Conservation (phyloP, 2,329 filamentous ascomycete species). For the Alternaria rosae region DNA sequence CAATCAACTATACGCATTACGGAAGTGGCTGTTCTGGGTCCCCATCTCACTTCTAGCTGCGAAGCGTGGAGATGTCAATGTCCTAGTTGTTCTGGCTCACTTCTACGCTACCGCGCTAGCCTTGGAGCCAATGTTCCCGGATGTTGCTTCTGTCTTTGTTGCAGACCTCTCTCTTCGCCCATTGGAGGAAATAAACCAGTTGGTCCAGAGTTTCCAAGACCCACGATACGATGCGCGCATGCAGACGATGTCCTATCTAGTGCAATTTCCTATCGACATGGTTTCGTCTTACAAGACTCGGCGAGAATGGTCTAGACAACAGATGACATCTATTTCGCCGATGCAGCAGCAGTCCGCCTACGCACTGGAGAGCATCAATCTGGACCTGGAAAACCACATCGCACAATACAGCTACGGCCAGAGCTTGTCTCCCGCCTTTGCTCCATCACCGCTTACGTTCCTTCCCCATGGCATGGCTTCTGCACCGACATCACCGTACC, state of each 20-base stretch:
- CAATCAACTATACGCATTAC: conserved; percentile 83
- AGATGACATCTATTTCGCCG: conserved; percentile 41
- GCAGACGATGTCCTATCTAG: conserved; percentile 54
- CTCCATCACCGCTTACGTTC: conserved; percentile 55
- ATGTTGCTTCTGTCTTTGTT: conserved; percentile 86
- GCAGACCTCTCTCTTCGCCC: conserved; percentile 73
- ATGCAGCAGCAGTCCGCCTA: conserved; percentile 49
- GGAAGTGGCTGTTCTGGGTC: conserved; percentile 96
- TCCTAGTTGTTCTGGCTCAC: conserved; percentile 84
- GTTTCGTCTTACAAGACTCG: conserved; percentile 53
- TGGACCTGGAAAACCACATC: conserved; percentile 52
- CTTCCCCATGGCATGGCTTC: conserved; percentile 45
- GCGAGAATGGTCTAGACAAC: conserved; percentile 50
- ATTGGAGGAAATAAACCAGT: conserved; percentile 83
- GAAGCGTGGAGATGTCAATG: conserved; percentile 76
- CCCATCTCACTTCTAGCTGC: conserved; percentile 84
- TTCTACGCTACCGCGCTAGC: conserved; percentile 89
- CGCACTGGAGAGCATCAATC: conserved; percentile 49
- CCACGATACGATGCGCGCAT: conserved; percentile 52
- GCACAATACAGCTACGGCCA: conserved; percentile 51
- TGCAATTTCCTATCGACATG: conserved; percentile 56
- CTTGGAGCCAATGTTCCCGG: conserved; percentile 89
- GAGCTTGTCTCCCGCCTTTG: conserved; percentile 60
- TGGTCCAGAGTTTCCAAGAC: conserved; percentile 63
- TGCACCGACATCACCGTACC: conserved; percentile 51